These are phyloP conservation scores for Urochloa ruziziensis DNA, from an alignment of 176 grass and related monocot genomes.

Conservation along the genomic window DNA sequence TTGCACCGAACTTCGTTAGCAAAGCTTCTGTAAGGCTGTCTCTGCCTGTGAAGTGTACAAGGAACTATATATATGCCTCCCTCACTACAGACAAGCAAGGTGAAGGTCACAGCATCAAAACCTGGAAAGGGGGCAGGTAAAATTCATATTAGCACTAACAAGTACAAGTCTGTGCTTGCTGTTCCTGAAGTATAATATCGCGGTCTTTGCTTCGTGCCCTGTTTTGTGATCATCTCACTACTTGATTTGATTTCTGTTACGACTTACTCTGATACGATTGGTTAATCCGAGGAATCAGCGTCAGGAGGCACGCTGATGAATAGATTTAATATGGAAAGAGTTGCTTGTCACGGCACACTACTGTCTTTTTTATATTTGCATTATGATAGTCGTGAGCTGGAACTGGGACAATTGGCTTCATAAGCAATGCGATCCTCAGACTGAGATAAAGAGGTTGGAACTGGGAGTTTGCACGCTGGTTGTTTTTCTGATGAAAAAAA, in stretches of 20 bases:
- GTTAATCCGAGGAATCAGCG: background rate
- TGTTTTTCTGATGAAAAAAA: background rate
- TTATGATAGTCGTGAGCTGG: background rate
- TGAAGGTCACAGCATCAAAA: background rate
- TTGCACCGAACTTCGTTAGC: background rate
- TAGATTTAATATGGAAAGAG: background rate
- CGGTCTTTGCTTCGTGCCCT: background rate
- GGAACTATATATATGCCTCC: background rate
- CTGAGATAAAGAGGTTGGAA: background rate
- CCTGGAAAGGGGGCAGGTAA: background rate
- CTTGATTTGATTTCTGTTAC: background rate
- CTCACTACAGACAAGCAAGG: background rate
- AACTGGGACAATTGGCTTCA: background rate
- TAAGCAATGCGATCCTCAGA: background rate
- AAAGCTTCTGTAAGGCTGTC: background rate
- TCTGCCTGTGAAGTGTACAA: background rate
- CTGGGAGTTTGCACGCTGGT: background rate
- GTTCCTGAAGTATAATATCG: background rate
- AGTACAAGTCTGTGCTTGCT: background rate
- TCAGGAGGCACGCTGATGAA: background rate
- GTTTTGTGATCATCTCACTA: conserved; percentile 23
- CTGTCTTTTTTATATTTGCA: background rate
- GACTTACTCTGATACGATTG: background rate
- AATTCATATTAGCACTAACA: background rate
- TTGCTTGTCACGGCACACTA: background rate